Percentiles rank a stretch among this genome's conserved stretches.
Conservation (phyloP, 106 monocot genomes). For the Platanthera guangdongensis region DNA sequence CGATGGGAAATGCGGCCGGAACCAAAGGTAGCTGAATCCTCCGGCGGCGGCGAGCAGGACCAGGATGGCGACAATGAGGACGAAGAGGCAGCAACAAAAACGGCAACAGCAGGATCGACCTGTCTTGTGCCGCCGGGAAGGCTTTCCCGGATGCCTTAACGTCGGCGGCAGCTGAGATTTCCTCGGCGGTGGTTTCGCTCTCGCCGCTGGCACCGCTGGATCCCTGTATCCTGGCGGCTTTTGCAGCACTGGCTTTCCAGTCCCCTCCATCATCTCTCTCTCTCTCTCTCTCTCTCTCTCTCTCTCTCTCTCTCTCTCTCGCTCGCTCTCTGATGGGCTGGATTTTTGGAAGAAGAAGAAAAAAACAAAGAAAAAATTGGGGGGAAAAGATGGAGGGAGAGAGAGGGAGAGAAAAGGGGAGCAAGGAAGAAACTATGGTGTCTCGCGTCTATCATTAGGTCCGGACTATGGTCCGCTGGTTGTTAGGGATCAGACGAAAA, state of each 20-base stretch:
- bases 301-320: background rate
- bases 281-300: background rate
- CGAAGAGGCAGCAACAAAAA: conserved; percentile 33
- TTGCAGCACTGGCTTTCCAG: conserved; percentile 18
- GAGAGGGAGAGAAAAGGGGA: background rate
- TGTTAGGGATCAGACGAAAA: no score
- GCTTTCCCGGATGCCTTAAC: conserved; percentile 29
- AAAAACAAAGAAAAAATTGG: background rate
- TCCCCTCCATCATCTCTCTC: background rate
- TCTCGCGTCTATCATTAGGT: no score
- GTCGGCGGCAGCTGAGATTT: conserved; percentile 34
- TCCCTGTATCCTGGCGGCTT: conserved; percentile 62
- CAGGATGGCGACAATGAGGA: conserved; percentile 20
- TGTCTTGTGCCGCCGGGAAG: conserved; percentile 7
- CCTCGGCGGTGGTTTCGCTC: conserved; percentile 12
- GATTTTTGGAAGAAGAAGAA: background rate
- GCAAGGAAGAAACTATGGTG: no score
- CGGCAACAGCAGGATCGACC: conserved; percentile 29
- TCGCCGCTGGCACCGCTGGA: conserved; percentile 17
- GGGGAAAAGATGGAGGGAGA: background rate
- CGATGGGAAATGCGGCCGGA: conserved; percentile 44
- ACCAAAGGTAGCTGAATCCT: conserved; percentile 45
- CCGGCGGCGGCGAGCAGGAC: conserved; percentile 33
- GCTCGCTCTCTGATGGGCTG: background rate
- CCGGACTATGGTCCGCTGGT: no score